phyloP scores from a whole-genome alignment of 2,329 filamentous ascomycete genomes.

The Chrysoporthe deuterocubensis region DNA sequence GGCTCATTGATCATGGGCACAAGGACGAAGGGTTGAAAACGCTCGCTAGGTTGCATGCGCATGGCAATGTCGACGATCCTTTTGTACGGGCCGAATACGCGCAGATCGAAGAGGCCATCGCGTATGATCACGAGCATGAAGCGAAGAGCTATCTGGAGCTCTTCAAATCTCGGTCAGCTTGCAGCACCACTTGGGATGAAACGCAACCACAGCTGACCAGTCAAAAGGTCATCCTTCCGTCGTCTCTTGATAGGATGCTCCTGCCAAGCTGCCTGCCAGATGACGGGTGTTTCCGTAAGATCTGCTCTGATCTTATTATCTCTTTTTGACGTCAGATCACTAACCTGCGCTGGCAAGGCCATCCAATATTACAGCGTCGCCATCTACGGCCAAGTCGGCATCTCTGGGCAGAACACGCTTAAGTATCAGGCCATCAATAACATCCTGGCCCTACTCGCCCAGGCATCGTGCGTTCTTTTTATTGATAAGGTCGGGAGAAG shows the following conservation, averaged over 20 bases:
- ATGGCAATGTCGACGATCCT: conserved; percentile 66
- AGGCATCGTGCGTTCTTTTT: conserved; percentile 68
- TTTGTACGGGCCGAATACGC: conserved; percentile 76
- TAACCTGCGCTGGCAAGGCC: conserved; percentile 39
- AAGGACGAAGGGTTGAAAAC: conserved; percentile 67
- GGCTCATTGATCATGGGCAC: conserved; percentile 76
- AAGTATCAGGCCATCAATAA: conserved; percentile 78
- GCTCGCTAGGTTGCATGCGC: conserved; percentile 70
- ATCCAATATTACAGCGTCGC: conserved; percentile 76
- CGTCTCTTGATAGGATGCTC: conserved; percentile 71
- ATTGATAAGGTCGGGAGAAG: conserved; percentile 74
- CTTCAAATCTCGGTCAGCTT: conserved; percentile 57
- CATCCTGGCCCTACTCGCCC: conserved; percentile 70
- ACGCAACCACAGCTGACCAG: conserved; percentile 14
- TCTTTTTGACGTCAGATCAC: background rate
- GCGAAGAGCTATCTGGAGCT: conserved; percentile 74
- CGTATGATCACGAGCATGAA: conserved; percentile 67
- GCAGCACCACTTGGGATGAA: background rate
- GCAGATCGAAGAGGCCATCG: conserved; percentile 65
- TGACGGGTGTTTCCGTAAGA: conserved; percentile 67
- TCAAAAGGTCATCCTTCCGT: conserved; percentile 63
- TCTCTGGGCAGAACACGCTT: conserved; percentile 65
- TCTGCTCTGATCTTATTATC: background rate
- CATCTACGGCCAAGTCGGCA: conserved; percentile 73
- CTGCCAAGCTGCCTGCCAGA: conserved; percentile 73